Conservation (phyloP, 75 land plant genomes). For the Cunninghamia lanceolata region DNA sequence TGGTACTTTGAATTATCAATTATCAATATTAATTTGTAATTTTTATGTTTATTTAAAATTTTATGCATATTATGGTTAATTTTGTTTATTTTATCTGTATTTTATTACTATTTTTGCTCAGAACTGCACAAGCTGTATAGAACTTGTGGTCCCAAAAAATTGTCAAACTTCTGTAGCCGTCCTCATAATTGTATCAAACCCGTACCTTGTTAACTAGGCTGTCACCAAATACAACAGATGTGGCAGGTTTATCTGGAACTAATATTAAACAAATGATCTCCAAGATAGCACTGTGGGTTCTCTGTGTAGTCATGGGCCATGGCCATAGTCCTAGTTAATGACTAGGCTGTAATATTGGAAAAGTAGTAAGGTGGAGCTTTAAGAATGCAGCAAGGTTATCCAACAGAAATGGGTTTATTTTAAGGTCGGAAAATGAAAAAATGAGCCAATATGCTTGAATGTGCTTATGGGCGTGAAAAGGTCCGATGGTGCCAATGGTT, state of each 20-base stretch:
- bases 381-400: background rate
- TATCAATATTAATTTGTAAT: no score
- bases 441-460: background rate
- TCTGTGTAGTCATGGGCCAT: background rate
- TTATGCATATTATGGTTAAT: background rate
- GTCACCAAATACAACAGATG: background rate
- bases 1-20: no score
- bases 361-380: background rate
- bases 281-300: background rate
- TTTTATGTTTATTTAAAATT: background rate
- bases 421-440: background rate
- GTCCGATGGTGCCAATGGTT: background rate
- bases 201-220: background rate
- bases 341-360: background rate
- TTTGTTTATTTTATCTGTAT: background rate
- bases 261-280: no score
- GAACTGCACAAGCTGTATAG: background rate
- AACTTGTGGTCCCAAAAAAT: background rate
- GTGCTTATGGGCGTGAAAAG: background rate
- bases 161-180: no score
- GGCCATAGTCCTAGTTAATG: background rate
- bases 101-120: no score
- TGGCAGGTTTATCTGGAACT: background rate
- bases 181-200: background rate
- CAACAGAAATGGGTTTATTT: background rate